Conservation (phyloP, 202 grass and related monocot genomes). For the Carex arenaria region DNA sequence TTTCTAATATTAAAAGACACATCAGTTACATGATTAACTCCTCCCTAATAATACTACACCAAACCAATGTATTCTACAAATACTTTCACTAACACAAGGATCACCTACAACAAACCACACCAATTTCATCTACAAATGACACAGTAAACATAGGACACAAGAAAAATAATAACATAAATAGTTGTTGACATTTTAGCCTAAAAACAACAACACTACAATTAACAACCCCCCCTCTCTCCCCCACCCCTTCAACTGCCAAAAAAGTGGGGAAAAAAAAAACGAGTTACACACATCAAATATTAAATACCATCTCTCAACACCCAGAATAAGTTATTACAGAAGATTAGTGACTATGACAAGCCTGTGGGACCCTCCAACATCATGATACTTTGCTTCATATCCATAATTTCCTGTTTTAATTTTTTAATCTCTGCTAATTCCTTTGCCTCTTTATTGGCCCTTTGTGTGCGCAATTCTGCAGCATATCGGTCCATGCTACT, state of each 20-base stretch:
- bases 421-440: conserved; percentile 8
- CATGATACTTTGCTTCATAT: conserved; percentile 3
- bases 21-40: neutral
- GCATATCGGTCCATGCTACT: conserved; percentile 13
- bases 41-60: neutral
- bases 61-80: neutral
- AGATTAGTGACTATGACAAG: neutral
- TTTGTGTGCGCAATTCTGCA: conserved; percentile 1
- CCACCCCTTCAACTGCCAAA: neutral
- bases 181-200: neutral
- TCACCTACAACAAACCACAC: neutral
- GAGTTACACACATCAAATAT: neutral
- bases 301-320: neutral
- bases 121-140: conserved; percentile 8
- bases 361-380: neutral
- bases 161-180: neutral
- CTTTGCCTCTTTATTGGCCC: neutral
- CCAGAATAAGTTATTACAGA: neutral
- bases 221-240: neutral
- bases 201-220: conserved; percentile 1
- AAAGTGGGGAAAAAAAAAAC: neutral
- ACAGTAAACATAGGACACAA: neutral
- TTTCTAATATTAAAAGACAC: conserved; percentile 2
- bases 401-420: conserved; percentile 16
- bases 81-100: neutral